These are phyloP conservation scores for Erysimum cheiranthoides DNA, from an alignment of 345 rosid species.

Conservation along the genomic window DNA sequence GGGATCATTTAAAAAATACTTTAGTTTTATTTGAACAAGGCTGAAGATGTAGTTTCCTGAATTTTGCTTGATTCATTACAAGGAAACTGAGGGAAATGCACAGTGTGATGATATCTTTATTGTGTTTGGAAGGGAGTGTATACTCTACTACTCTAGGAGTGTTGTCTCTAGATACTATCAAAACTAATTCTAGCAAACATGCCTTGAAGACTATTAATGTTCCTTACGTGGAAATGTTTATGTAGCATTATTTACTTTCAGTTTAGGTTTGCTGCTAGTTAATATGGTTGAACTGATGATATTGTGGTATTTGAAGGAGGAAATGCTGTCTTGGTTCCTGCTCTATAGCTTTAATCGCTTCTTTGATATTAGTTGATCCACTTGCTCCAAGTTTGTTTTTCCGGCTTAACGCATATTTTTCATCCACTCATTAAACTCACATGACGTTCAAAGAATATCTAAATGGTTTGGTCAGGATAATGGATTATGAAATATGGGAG, in stretches of 20 bases:
- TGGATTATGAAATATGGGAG: background rate
- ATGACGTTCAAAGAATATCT: too few species aligned
- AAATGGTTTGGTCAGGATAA: background rate
- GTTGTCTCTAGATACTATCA: background rate
- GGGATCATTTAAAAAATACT: background rate
- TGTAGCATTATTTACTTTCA: background rate
- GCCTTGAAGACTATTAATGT: background rate
- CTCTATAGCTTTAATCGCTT: conserved; percentile 2
- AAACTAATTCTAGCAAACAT: background rate
- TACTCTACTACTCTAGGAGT: background rate
- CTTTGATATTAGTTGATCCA: background rate
- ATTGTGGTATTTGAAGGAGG: background rate
- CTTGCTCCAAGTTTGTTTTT: too few species aligned
- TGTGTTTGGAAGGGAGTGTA: conserved; percentile 15
- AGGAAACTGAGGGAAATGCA: too few species aligned
- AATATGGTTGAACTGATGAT: background rate
- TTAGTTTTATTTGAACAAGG: background rate
- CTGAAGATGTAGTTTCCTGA: background rate
- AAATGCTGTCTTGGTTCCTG: conserved; percentile 1
- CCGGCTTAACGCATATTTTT: background rate
- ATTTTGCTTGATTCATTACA: background rate
- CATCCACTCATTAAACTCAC: background rate
- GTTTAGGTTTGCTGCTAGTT: conserved; percentile 4
- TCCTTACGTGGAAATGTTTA: background rate
- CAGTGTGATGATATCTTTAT: background rate